These are phyloP conservation scores for Coemansia sp. DNA, from an alignment of 192 early-diverging fungal genomes.

Conservation along the genomic window DNA sequence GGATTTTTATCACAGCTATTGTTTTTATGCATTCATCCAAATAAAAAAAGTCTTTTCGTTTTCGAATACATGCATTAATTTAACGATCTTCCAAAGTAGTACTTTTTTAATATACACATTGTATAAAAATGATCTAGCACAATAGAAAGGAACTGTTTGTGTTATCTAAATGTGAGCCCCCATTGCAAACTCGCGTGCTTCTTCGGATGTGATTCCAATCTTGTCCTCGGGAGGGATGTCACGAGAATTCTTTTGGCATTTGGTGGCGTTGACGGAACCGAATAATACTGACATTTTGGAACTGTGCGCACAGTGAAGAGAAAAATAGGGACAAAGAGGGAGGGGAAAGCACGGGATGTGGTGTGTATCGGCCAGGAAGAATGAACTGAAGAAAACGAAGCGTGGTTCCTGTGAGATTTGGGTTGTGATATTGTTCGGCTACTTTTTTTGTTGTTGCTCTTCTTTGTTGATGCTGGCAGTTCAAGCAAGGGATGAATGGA, in stretches of 20 bases:
- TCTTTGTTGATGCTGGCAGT: no score
- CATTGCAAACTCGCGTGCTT: slow-evolving; percentile 19
- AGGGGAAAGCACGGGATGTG: neutral
- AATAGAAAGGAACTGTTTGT: neutral
- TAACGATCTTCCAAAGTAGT: neutral
- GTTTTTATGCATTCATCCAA: neutral
- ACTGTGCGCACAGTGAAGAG: neutral
- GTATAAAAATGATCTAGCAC: neutral
- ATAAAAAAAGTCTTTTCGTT: neutral
- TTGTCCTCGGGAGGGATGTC: slow-evolving; percentile 38
- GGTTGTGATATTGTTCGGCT: no score
- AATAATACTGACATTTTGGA: neutral
- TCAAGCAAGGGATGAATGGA: no score
- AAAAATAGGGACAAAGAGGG: neutral
- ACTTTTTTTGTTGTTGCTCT: no score
- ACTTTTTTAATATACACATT: neutral
- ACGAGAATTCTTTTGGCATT: slow-evolving; percentile 4
- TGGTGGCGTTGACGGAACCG: neutral
- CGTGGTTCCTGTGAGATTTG: no score
- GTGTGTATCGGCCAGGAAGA: no score
- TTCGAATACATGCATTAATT: neutral
- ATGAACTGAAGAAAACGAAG: no score
- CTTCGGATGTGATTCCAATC: slow-evolving; percentile 24
- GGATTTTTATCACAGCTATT: no score
- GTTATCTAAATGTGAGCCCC: neutral